Base-by-base conservation (phyloP, 2,329 filamentous ascomycete genomes). In the Magnaporthales sp. region DNA sequence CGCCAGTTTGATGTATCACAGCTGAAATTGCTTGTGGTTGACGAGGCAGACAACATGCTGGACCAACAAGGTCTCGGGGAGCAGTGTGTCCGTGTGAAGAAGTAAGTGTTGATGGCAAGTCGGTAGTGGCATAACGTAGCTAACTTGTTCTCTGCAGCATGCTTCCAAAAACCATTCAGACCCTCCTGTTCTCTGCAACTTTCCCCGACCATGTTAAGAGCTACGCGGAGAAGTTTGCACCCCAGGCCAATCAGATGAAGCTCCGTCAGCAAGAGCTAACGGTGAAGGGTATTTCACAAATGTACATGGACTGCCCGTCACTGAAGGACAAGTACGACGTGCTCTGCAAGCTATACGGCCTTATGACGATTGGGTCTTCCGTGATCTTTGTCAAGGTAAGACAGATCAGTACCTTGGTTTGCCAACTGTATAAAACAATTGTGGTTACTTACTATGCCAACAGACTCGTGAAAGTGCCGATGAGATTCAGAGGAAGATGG, bases 41-140 rank as follows among this genome's bases (percentile, higher is more conserved):
- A 99, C 74, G 95, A 99, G 80, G 95, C 95, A 67, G 95, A 99
- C 80, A 98, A 97, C 80, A 99, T 99, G 95, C 82, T 99, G 68
- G 95, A 98, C 75, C 90, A 94, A 78, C 92, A 97, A 79, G 94
- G 95, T 65, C 83, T 99, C 66, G 95, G 95, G 65, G 95, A 98
- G 68, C 95, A 99, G 79, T 98, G 94, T 78, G 86, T 93, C 72
- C 89, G 93, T 71, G 92, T 97, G 72, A 97, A 96, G 81, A 79
- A 79, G 92, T 95, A 79, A 73, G 88, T 80, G 22, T 32, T 13
- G 30, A 27, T 24, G 9, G 2, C 27, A 22, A 29, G 4, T 65
- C 7, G 22, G 27, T 7, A 30, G 19, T 15, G n/a, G 8, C 66
- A 24, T 22, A 11, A 60, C 69, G 70, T n/a, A 71, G 2, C 60